Base-by-base conservation (phyloP, 495 filamentous ascomycete species). In the Glarea lozoyensis region DNA sequence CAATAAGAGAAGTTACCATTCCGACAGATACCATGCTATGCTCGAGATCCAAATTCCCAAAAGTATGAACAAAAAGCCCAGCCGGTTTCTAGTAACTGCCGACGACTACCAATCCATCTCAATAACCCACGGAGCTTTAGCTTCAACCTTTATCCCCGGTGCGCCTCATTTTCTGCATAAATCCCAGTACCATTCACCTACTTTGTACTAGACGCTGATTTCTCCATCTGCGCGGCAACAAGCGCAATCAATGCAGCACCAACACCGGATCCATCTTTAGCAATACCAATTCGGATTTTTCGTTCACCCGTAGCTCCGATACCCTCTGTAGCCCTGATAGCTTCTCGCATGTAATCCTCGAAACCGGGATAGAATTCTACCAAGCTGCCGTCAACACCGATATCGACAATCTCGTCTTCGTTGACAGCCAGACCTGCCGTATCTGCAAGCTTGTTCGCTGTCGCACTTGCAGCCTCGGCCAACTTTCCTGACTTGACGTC, bases 351-450 rank as follows among this genome's bases (percentile, higher is more conserved):
- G 61, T 84, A 75, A 15, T 75, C 78, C 51, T 88, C 77, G 59
- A 94, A 96, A 49, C 76, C 77, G 18, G 89, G 89, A 62, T 94
- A 95, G 65, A 86, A 88, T 61, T 96, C 89, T 2, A 95, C 86
- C 24, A 96, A 64, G 57, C 75, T 82, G 50, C 89, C 89, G 56
- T 96, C 89, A 12, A 95, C 88, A 55, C 88, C 89, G 42, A 96
- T 72, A 58, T 96, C 89, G 31, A 96, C 68, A 10, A 82, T 67
- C 23, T 84, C 80, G 18, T 80, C 70, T 19, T 66, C 58, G 13
- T 54, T 50, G 3, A 43, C 46, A 16, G 48, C 16, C 4, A 47
- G 9, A 6, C 40, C 42, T 4, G 42, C 37, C 6, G 46, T 34
- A 29, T 47, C 41, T n/a, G 48, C 49, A 4, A 45, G 18, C 34